Percentiles rank a stretch among this genome's conserved stretches.
phyloP scores from a whole-genome alignment of 805 yeast genomes.

The Lipomyces orientalis region DNA sequence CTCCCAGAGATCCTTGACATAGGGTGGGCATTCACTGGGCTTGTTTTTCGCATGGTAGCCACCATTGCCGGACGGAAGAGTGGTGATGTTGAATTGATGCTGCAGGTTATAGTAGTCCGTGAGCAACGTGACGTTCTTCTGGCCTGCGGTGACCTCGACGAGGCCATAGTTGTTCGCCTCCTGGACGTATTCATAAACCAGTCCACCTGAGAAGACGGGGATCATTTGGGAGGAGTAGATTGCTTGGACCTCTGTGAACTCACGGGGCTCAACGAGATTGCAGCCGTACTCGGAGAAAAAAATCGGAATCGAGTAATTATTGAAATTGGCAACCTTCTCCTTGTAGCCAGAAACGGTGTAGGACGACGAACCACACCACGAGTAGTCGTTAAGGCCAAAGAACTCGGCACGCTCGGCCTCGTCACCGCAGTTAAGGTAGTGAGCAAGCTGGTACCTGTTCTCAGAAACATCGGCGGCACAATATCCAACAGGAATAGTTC shows the following conservation, averaged over 20 bases:
- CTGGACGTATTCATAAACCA: constrained; percentile 88
- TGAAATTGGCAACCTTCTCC: constrained; percentile 64
- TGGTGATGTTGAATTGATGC: constrained; percentile 56
- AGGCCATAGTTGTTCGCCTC: constrained; percentile 82
- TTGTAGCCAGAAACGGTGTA: constrained; percentile 79
- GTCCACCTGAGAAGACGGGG: constrained; percentile 74
- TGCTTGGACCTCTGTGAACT: constrained; percentile 79
- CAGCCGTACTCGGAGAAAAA: constrained; percentile 96
- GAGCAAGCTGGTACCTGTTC: constrained; percentile 74
- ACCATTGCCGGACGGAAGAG: constrained; percentile 39
- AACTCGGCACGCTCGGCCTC: constrained; percentile 60
- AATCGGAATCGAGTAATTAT: constrained; percentile 73
- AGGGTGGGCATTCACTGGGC: constrained; percentile 40
- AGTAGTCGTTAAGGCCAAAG: constrained; percentile 92
- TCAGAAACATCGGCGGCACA: constrained; percentile 87
- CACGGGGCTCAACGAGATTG: constrained; percentile 74
- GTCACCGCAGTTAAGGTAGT: constrained; percentile 72
- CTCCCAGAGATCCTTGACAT: constrained; percentile 39
- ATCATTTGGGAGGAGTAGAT: constrained; percentile 52
- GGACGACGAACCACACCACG: constrained; percentile 89
- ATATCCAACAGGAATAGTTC: constrained; percentile 90
- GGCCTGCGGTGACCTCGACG: constrained; percentile 60
- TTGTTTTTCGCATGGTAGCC: constrained; percentile 32
- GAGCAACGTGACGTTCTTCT: constrained; percentile 52
- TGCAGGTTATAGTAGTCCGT: constrained; percentile 70